Base-by-base conservation (phyloP, 2,329 filamentous ascomycete species). In the Pseudogymnoascus sp. region DNA sequence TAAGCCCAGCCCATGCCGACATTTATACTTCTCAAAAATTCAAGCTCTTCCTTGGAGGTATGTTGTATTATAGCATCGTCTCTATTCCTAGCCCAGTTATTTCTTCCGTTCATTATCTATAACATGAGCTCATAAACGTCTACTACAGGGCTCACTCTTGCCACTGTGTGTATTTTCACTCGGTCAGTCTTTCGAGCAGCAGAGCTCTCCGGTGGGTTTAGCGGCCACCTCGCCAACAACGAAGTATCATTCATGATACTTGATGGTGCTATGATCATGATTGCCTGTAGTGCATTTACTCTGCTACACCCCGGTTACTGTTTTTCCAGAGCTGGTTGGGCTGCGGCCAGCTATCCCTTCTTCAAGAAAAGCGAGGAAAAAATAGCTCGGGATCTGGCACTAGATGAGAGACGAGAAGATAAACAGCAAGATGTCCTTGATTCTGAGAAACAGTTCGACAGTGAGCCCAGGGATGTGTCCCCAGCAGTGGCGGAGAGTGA, bases 131-230 rank as follows among this genome's bases (percentile, higher is more conserved):
- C 82, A 66, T 65, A 52, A 10, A 10, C 13, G 5, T 79, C 21
- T 59, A 69, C n/a, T 78, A 48, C 27, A 66, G 62, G 76, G 18
- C 72, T 82, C 27, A 67, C 72, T 1, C 67, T 82, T 3, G 77
- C 80, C 0, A 83, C 80, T 15, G 55, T 83, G 5, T 77, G 75
- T 58, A 80, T 85, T 64, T 77, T 83, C 61, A 77, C 80, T 15
- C 73, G 82, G 21, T 81, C 77, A 42, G 76, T 81, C 36, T 85
- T 81, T 67, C 77, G 82, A 58, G 79, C 82, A 18, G 78, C 78
- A 0, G 82, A 86, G 72, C 69, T 85, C 63, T 78, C 76, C 61
- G 75, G 79, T 27, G 82, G 82, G 2, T 85, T 80, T 74, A 68
- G 65, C 8, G 80, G 80, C 1, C 67, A 73, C 15, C 68, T 85